These are phyloP conservation scores for Panellus pusillus DNA, from an alignment of 768 basidiomycete species.

Conservation along the genomic window DNA sequence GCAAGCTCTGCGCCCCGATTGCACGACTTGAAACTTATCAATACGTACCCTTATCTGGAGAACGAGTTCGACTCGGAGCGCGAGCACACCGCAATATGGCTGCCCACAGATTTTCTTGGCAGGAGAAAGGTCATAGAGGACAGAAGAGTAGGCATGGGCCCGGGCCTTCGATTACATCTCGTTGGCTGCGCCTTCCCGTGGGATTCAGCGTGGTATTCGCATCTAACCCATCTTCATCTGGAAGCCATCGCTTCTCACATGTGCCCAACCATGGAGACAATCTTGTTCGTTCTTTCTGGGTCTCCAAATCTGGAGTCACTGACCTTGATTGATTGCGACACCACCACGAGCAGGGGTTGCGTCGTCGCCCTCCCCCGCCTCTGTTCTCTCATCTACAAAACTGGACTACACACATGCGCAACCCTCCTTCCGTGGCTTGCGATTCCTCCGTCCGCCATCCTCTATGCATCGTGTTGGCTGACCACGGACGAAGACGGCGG, in stretches of 20 bases:
- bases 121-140: not conserved
- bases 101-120: conserved; percentile 7
- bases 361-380: conserved; percentile 12
- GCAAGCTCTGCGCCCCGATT: conserved; percentile 3
- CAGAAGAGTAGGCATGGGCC: not conserved
- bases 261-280: conserved; percentile 4
- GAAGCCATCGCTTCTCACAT: not conserved
- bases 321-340: conserved; percentile 4
- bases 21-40: conserved; percentile 5
- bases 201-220: conserved; percentile 12
- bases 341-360: conserved; percentile 6
- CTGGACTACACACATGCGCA: not conserved
- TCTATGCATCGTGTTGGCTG: not conserved
- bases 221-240: conserved; percentile 16
- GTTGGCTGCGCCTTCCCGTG: conserved; percentile 14
- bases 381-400: not conserved
- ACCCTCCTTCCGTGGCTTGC: not conserved
- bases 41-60: not conserved
- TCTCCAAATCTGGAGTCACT: conserved; percentile 10
- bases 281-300: not conserved
- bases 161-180: conserved; percentile 3
- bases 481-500: not conserved
- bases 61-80: too few species aligned
- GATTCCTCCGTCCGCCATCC: conserved; percentile 2
- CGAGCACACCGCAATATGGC: not conserved